Percentiles rank a stretch among this genome's conserved stretches.
These are phyloP conservation scores for Avicennia marina DNA, from an alignment of 257 asterid genomes.

Conservation along the genomic window DNA sequence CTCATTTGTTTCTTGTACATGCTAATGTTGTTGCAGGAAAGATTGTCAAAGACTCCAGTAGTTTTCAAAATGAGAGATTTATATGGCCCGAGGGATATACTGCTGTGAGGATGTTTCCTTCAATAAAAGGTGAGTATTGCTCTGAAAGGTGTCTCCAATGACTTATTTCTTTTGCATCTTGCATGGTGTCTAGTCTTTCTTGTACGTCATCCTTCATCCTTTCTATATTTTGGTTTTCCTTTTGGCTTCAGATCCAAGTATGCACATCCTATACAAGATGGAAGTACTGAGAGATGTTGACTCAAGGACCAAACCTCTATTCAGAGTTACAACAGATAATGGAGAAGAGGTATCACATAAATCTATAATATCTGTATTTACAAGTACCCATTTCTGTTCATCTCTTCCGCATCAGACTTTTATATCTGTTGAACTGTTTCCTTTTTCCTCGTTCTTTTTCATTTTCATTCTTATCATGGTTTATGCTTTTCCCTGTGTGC, in stretches of 20 bases:
- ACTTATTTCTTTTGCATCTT: slow-evolving; percentile 3
- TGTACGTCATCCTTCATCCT: slow-evolving; percentile 6
- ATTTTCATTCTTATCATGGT: not conserved
- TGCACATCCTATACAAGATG: slow-evolving; percentile 59
- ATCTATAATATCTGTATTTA: slow-evolving; percentile 11
- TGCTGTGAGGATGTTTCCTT: slow-evolving; percentile 63
- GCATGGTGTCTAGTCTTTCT: slow-evolving; percentile 7
- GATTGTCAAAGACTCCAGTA: slow-evolving; percentile 57
- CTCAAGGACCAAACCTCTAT: slow-evolving; percentile 58
- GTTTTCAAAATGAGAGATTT: slow-evolving; percentile 67
- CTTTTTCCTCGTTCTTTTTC: slow-evolving; percentile 1
- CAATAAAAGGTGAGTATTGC: slow-evolving; percentile 50
- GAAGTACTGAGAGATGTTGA: slow-evolving; percentile 75
- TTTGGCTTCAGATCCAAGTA: slow-evolving; percentile 63
- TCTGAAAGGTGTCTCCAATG: slow-evolving; percentile 10
- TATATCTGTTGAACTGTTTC: not conserved
- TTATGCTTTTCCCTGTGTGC: slow-evolving; percentile 4
- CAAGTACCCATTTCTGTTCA: not conserved
- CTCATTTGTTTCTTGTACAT: slow-evolving; percentile 19
- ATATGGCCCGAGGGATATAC: slow-evolving; percentile 92
- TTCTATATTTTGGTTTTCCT: slow-evolving; percentile 18
- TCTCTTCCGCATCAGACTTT: slow-evolving; percentile 6
- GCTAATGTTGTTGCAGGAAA: slow-evolving; percentile 54
- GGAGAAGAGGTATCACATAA: slow-evolving; percentile 71
- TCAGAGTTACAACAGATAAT: slow-evolving; percentile 66